These are phyloP conservation scores for Rhizopus sp. DNA, from an alignment of 371 early-diverging fungal genomes.

Conservation along the genomic window DNA sequence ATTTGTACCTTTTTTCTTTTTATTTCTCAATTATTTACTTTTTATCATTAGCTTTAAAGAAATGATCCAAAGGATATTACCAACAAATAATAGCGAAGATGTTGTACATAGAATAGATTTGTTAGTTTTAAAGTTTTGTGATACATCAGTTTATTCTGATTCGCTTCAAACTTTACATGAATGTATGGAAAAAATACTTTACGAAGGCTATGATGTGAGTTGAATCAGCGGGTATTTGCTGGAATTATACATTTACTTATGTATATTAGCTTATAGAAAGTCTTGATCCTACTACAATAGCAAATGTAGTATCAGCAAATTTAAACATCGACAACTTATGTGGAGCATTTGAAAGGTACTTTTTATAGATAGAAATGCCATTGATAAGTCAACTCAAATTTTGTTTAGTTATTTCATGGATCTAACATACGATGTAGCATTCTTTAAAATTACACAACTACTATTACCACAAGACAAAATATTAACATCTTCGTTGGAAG, in stretches of 20 bases:
- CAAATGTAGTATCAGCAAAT: constrained; percentile 11
- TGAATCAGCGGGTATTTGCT: too few species aligned
- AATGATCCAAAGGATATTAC: constrained; percentile 5
- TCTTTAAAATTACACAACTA: constrained; percentile 54
- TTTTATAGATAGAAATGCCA: background rate
- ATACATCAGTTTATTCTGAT: constrained; percentile 17
- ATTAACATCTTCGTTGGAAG: constrained; percentile 36
- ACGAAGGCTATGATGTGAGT: constrained; percentile 20
- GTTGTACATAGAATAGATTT: constrained; percentile 10
- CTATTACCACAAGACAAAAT: constrained; percentile 40
- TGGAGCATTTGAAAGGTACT: constrained; percentile 45
- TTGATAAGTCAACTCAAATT: background rate
- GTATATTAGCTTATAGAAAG: too few species aligned
- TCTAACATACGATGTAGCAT: constrained; percentile 58
- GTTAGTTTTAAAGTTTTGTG: constrained; percentile 21
- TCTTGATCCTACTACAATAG: background rate
- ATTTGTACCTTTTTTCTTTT: background rate
- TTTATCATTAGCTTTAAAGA: constrained; percentile 5
- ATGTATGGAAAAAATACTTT: constrained; percentile 16
- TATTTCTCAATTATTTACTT: constrained; percentile 7
- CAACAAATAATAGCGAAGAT: background rate
- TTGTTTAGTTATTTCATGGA: constrained; percentile 54
- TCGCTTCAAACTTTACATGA: constrained; percentile 13
- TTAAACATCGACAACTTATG: constrained; percentile 27
- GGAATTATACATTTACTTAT: too few species aligned